phyloP scores from a whole-genome alignment of 2,329 filamentous ascomycete species.

The Pseudocercospora pini-densiflorae region DNA sequence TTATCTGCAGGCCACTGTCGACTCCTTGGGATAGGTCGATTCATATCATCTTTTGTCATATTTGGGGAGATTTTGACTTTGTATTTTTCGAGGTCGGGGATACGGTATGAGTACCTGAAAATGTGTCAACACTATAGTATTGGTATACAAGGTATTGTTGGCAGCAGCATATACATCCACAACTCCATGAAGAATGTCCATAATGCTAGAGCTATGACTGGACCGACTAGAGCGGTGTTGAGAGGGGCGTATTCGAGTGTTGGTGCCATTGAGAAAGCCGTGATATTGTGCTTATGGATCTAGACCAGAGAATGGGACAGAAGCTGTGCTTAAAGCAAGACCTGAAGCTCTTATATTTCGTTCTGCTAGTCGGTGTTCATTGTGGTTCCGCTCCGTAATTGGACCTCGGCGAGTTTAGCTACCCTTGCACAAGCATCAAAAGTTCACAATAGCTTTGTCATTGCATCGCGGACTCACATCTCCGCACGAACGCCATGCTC shows the following conservation, averaged over 20 bases:
- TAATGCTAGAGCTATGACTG: slow-evolving; percentile 18
- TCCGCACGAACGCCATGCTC: neutral
- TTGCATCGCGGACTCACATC: neutral
- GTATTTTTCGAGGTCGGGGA: slow-evolving; percentile 23
- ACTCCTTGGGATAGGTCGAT: slow-evolving; percentile 19
- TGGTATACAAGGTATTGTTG: neutral
- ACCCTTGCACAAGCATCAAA: neutral
- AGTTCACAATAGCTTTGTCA: neutral
- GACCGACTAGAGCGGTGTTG: slow-evolving; percentile 11
- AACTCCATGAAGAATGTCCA: slow-evolving; percentile 26
- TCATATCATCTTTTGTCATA: slow-evolving; percentile 11
- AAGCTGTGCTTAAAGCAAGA: neutral
- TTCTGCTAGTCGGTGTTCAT: neutral
- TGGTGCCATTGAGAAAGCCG: neutral
- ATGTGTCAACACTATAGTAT: neutral
- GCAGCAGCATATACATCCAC: slow-evolving; percentile 16
- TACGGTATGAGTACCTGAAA: slow-evolving; percentile 23
- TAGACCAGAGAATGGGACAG: neutral
- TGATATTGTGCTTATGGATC: neutral
- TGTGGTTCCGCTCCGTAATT: neutral
- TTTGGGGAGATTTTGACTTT: slow-evolving; percentile 22
- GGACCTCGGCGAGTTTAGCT: neutral
- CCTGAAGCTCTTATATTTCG: neutral
- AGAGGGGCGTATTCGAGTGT: slow-evolving; percentile 14
- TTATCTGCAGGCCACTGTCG: slow-evolving; percentile 27